phyloP scores from a whole-genome alignment of 2,329 filamentous ascomycete species.

The Fusarium sterilihyphosum region DNA sequence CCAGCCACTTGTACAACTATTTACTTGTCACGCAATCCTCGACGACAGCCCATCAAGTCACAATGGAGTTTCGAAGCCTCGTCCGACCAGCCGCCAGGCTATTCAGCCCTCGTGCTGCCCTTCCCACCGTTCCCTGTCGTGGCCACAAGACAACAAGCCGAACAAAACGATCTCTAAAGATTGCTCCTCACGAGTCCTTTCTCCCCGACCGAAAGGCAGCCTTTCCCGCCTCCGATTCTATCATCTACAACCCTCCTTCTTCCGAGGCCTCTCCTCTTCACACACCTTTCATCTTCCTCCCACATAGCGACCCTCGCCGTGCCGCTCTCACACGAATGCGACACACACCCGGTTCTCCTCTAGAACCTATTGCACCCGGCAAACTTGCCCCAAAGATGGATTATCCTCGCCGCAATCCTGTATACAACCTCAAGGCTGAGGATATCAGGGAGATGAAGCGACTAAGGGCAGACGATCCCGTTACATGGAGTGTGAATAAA shows the following conservation, averaged over 20 bases:
- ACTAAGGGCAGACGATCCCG: slow-evolving; percentile 63
- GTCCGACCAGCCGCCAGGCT: slow-evolving; percentile 50
- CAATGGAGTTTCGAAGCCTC: slow-evolving; percentile 51
- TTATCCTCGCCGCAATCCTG: slow-evolving; percentile 50
- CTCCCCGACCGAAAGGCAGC: slow-evolving; percentile 51
- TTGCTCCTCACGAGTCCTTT: slow-evolving; percentile 70
- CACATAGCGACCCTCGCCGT: slow-evolving; percentile 64
- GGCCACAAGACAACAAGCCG: slow-evolving; percentile 63
- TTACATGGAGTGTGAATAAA: slow-evolving; percentile 62
- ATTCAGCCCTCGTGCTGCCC: slow-evolving; percentile 41
- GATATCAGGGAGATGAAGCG: slow-evolving; percentile 70
- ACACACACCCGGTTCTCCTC: slow-evolving; percentile 43
- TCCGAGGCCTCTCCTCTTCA: slow-evolving; percentile 67
- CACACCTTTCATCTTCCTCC: slow-evolving; percentile 75
- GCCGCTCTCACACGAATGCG: slow-evolving; percentile 59
- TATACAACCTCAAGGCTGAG: slow-evolving; percentile 63
- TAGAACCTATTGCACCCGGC: slow-evolving; percentile 25
- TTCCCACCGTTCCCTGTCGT: slow-evolving; percentile 46
- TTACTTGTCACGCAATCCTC: neutral
- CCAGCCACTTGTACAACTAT: neutral
- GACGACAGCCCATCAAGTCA: slow-evolving; percentile 16
- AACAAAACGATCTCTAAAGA: slow-evolving; percentile 67
- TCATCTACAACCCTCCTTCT: slow-evolving; percentile 68
- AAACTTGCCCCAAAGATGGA: slow-evolving; percentile 50
- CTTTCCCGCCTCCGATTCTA: slow-evolving; percentile 49